phyloP scores from a whole-genome alignment of 1,284 basidiomycete species.

The Puccinia polysora region DNA sequence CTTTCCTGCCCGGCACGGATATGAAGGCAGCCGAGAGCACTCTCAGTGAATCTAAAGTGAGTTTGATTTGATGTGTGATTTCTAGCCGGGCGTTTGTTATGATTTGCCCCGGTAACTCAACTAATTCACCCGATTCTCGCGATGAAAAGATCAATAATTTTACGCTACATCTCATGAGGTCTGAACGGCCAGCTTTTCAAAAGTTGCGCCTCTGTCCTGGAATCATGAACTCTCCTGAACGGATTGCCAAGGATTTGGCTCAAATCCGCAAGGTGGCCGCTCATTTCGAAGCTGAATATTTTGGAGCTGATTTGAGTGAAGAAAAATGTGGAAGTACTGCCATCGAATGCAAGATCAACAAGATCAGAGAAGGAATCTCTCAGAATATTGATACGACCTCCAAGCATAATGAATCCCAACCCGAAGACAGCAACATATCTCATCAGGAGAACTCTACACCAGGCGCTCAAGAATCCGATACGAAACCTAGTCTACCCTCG shows the following conservation, averaged over 20 bases:
- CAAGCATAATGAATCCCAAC: conserved; percentile 58
- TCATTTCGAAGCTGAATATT: conserved; percentile 67
- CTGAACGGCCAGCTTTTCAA: conserved; percentile 69
- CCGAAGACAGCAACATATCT: conserved; percentile 48
- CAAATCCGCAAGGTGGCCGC: conserved; percentile 67
- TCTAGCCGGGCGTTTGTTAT: neutral
- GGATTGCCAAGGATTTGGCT: conserved; percentile 70
- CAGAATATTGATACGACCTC: conserved; percentile 54
- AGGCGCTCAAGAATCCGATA: neutral
- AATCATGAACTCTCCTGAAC: conserved; percentile 68
- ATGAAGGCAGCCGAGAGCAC: conserved; percentile 68
- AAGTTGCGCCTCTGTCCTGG: conserved; percentile 73
- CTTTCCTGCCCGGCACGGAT: conserved; percentile 74
- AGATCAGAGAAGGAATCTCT: conserved; percentile 57
- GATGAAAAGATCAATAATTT: conserved; percentile 95
- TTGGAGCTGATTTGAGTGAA: conserved; percentile 50
- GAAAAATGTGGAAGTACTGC: conserved; percentile 46
- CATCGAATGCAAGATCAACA: conserved; percentile 51
- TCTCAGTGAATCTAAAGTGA: conserved; percentile 75
- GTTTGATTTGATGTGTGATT: conserved; percentile 34
- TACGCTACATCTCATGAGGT: conserved; percentile 80
- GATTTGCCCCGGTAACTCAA: conserved; percentile 23
- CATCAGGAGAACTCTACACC: conserved; percentile 1
- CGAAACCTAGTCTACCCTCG: conserved; percentile 3
- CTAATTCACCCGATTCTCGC: too few species aligned